These are phyloP conservation scores for Debaryomyces sp. DNA, from an alignment of 1,139 yeast genomes.

Conservation along the genomic window DNA sequence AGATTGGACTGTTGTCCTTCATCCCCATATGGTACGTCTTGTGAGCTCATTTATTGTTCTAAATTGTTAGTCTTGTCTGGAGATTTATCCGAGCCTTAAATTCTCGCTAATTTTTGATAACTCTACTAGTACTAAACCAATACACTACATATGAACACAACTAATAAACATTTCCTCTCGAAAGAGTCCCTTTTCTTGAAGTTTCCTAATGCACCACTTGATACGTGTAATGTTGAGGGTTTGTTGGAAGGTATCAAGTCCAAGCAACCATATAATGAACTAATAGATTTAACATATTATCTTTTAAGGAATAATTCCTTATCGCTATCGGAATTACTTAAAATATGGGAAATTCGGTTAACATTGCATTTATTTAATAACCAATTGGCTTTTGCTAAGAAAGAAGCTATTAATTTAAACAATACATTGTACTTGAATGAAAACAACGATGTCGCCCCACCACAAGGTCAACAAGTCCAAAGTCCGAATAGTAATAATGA, in stretches of 20 bases:
- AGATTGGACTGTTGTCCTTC: neutral
- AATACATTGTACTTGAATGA: slow-evolving; percentile 39
- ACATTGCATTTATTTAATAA: slow-evolving; percentile 33
- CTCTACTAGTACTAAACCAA: neutral
- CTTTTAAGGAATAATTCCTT: slow-evolving; percentile 16
- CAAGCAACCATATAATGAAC: slow-evolving; percentile 10
- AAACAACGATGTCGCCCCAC: slow-evolving; percentile 21
- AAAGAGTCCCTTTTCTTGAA: slow-evolving; percentile 20
- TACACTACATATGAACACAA: neutral
- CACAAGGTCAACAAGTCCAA: slow-evolving; percentile 10
- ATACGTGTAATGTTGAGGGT: slow-evolving; percentile 7
- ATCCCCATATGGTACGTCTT: neutral
- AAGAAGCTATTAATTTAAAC: slow-evolving; percentile 42
- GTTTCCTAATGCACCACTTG: slow-evolving; percentile 12
- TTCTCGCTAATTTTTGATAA: neutral
- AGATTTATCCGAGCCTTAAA: neutral
- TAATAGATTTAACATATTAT: slow-evolving; percentile 20
- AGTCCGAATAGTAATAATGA: slow-evolving; percentile 2
- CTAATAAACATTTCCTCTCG: slow-evolving; percentile 11
- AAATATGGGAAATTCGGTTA: slow-evolving; percentile 44
- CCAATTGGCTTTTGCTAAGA: slow-evolving; percentile 34
- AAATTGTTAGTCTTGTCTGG: neutral
- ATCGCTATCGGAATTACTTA: slow-evolving; percentile 17
- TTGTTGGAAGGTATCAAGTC: slow-evolving; percentile 5
- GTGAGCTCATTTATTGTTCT: neutral